A percentile compares a stretch with the other conserved stretches of the same genome.
Evolutionary conservation across 257 asterid genomes (phyloP).

Genomic region (Thymus mandschuricus): DNA sequence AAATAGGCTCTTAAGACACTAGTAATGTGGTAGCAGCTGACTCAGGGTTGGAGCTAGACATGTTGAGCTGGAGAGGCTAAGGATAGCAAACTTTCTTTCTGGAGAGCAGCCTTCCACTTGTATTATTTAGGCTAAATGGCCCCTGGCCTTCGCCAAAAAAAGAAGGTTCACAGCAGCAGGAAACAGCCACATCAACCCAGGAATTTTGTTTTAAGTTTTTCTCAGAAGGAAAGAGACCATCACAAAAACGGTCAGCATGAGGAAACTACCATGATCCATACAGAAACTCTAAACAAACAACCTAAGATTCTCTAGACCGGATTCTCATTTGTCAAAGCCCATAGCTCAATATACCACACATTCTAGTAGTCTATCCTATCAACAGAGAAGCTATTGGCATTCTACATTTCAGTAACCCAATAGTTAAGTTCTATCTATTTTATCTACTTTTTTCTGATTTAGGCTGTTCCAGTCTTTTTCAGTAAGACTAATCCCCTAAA

Average conservation of each 20-base stretch:
- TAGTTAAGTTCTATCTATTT: background rate
- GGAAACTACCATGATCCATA: background rate
- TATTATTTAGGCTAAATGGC: background rate
- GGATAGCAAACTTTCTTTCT: background rate
- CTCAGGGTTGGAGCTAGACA: background rate
- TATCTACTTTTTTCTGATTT: background rate
- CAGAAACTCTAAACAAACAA: background rate
- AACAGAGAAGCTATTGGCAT: background rate
- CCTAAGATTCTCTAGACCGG: background rate
- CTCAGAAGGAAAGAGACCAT: background rate
- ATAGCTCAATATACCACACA: background rate
- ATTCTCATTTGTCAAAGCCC: background rate
- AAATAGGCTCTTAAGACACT: background rate
- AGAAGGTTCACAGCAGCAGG: too few relatives aligned
- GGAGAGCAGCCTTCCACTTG: background rate
- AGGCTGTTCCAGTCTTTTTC: background rate
- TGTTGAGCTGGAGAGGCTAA: background rate
- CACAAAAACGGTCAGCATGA: constrained; percentile 6
- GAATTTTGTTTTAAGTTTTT: background rate
- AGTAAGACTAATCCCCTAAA: constrained; percentile 3
- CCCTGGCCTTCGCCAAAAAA: too few relatives aligned
- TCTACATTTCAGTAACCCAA: constrained; percentile 9
- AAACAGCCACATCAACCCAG: constrained; percentile 6
- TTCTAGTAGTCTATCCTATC: background rate
- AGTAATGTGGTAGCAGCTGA: background rate